These are phyloP conservation scores for Trifolium dubium DNA, from an alignment of 306 rosid genomes.

Conservation along the genomic window DNA sequence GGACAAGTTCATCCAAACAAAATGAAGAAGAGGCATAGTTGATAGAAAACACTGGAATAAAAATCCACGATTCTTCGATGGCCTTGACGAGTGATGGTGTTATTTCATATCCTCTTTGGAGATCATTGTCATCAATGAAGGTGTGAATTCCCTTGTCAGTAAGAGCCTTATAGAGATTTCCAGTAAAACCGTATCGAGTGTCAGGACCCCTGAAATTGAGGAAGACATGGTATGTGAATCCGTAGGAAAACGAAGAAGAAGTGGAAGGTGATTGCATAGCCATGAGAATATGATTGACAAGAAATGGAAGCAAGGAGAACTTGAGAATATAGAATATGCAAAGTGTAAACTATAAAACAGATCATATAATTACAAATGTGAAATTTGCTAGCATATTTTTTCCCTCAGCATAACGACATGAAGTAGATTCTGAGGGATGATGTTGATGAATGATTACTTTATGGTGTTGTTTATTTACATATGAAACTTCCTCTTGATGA, in stretches of 20 bases:
- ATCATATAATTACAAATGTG: too few relatives aligned
- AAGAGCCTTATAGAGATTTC: slow-evolving; percentile 5
- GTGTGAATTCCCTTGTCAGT: not conserved
- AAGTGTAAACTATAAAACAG: too few relatives aligned
- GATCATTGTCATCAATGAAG: slow-evolving; percentile 13
- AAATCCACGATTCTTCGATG: not conserved
- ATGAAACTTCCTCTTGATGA: too few relatives aligned
- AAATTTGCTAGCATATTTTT: too few relatives aligned
- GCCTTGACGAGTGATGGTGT: not conserved
- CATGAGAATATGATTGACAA: not conserved
- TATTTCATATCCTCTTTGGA: slow-evolving; percentile 1
- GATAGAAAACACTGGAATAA: not conserved
- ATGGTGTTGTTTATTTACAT: too few relatives aligned
- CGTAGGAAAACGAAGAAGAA: not conserved
- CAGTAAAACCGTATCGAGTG: not conserved
- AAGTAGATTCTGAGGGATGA: too few relatives aligned
- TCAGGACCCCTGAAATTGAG: not conserved
- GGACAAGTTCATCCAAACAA: slow-evolving; percentile 16
- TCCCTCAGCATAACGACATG: too few relatives aligned
- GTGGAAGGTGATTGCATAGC: not conserved
- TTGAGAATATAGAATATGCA: not conserved
- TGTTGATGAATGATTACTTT: too few relatives aligned
- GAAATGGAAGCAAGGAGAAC: not conserved
- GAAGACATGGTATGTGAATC: not conserved
- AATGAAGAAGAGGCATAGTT: not conserved